Conservation (phyloP, 2,329 filamentous ascomycete genomes). For the Cercospora sp. region DNA sequence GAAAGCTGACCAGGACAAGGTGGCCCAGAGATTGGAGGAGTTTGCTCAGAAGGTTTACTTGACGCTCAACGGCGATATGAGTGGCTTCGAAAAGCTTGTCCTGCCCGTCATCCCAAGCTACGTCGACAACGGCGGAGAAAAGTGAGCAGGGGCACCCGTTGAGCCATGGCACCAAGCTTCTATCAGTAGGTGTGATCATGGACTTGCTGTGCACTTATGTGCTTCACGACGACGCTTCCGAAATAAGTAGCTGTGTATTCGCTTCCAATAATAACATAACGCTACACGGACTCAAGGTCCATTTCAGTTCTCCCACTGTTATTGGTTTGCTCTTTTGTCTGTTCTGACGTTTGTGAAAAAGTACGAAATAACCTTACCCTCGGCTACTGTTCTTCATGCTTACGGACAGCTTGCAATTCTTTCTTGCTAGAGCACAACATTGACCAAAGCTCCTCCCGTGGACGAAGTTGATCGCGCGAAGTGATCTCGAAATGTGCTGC, state of each 20-base stretch:
- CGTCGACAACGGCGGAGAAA: neutral
- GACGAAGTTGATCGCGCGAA: neutral
- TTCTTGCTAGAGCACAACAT: neutral
- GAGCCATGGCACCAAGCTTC: neutral
- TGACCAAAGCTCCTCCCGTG: neutral
- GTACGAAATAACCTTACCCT: neutral
- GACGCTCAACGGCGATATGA: slow-evolving; percentile 16
- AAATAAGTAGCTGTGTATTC: neutral
- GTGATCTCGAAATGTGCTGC: neutral
- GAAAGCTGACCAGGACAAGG: neutral
- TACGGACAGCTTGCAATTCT: neutral
- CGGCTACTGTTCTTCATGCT: too few species aligned
- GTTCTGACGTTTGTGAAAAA: neutral
- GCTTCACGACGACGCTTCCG: neutral
- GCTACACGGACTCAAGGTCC: neutral
- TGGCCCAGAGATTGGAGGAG: neutral
- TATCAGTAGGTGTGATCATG: neutral
- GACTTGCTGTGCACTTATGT: neutral
- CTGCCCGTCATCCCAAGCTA: neutral
- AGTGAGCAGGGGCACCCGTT: neutral
- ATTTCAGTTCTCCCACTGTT: neutral
- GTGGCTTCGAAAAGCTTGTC: slow-evolving; percentile 10
- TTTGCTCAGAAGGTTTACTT: slow-evolving; percentile 13
- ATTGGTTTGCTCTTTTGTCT: neutral
- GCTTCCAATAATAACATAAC: neutral